Evolutionary conservation across 805 yeast genomes (phyloP).

Genomic region (Priceomyces carsonii): DNA sequence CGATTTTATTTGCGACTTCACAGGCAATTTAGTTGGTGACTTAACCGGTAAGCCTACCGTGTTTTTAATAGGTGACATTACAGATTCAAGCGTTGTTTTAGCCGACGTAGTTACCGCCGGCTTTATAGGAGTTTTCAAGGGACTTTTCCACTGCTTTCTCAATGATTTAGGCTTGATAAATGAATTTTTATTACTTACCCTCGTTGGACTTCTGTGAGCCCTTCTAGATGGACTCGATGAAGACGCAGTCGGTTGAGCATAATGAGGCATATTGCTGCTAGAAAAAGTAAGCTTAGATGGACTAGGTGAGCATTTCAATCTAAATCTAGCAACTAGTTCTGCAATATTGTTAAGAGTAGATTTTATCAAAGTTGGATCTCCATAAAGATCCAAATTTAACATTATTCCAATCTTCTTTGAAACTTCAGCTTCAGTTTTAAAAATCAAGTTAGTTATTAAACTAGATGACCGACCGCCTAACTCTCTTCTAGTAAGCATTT

Average conservation of each 20-base stretch:
- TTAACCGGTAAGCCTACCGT: not conserved
- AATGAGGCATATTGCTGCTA: slow-evolving; percentile 19
- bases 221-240: slow-evolving; percentile 15
- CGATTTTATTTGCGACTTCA: not conserved
- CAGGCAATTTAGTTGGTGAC: too few relatives aligned
- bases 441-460: slow-evolving; percentile 27
- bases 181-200: not conserved
- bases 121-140: too few relatives aligned
- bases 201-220: not conserved
- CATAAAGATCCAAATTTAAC: slow-evolving; percentile 27
- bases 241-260: slow-evolving; percentile 33
- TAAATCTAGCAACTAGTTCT: slow-evolving; percentile 20
- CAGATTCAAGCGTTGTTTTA: too few relatives aligned
- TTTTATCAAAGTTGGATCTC: slow-evolving; percentile 23
- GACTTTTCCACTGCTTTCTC: too few relatives aligned
- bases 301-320: slow-evolving; percentile 2
- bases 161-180: not conserved
- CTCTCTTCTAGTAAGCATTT: slow-evolving; percentile 16
- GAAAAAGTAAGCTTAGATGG: not conserved
- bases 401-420: slow-evolving; percentile 17
- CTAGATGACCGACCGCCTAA: slow-evolving; percentile 22
- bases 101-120: too few relatives aligned
- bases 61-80: too few relatives aligned
- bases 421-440: slow-evolving; percentile 12
- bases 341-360: slow-evolving; percentile 28